These are phyloP conservation scores for Physcomitrellopsis africana DNA, from an alignment of 225 moss, liverwort and hornwort species.

Conservation along the genomic window DNA sequence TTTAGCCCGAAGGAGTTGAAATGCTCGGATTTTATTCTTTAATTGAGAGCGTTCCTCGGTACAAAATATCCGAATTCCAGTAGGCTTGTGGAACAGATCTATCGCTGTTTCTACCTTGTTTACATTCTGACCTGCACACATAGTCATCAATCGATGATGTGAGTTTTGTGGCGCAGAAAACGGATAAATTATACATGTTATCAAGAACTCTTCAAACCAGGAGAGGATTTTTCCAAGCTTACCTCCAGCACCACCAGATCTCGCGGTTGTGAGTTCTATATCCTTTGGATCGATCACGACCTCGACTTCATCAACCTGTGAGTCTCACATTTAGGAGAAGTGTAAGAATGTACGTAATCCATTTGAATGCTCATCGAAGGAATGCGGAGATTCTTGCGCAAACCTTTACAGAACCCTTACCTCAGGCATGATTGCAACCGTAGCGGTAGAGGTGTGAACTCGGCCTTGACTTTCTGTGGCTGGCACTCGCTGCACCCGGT, in stretches of 20 bases:
- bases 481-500: constrained; percentile 96
- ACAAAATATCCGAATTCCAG: constrained; percentile 97
- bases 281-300: constrained; percentile 96
- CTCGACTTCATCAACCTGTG: constrained; percentile 97
- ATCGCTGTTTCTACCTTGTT: constrained; percentile 99
- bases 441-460: constrained; percentile 98
- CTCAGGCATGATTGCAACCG: constrained; percentile 99
- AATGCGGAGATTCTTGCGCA: not conserved
- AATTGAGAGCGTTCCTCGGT: constrained; percentile 98
- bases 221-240: constrained; percentile 23
- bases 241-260: constrained; percentile 99
- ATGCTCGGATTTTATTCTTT: constrained; percentile 91
- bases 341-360: constrained; percentile 19
- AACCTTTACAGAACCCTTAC: constrained; percentile 29
- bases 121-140: constrained; percentile 89
- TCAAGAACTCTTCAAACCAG: not conserved
- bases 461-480: constrained; percentile 97
- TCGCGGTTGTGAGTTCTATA: constrained; percentile 90
- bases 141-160: constrained; percentile 21
- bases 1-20: constrained; percentile 97
- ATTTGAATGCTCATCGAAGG: not conserved
- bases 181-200: not conserved
- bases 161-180: constrained; percentile 8
- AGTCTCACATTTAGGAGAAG: not conserved
- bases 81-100: constrained; percentile 93